phyloP scores from a whole-genome alignment of 768 basidiomycete species.

The Boletus coccyginus region DNA sequence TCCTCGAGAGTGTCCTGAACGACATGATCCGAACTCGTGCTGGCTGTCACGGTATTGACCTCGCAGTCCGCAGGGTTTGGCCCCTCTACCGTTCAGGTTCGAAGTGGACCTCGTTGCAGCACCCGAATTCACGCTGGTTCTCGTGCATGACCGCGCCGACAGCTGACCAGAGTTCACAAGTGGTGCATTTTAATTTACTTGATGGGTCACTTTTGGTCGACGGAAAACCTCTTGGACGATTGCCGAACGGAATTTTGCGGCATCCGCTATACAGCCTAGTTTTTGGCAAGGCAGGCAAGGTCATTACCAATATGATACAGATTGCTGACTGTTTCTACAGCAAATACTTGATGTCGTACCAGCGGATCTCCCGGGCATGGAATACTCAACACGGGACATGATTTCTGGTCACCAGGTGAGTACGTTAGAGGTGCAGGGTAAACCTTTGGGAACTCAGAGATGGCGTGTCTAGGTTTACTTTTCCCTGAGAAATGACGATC shows the following conservation, averaged over 20 bases:
- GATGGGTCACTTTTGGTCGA: constrained; percentile 24
- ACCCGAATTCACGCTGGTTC: constrained; percentile 19
- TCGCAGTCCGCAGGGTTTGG: constrained; percentile 28
- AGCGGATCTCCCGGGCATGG: constrained; percentile 21
- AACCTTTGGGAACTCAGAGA: background rate
- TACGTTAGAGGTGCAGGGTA: background rate
- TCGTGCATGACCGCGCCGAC: constrained; percentile 8
- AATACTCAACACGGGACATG: constrained; percentile 17
- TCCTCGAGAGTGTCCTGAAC: constrained; percentile 22
- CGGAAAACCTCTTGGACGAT: constrained; percentile 30
- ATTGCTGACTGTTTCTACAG: background rate
- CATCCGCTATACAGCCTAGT: constrained; percentile 24
- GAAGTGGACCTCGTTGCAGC: constrained; percentile 21
- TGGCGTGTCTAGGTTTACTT: constrained; percentile 23
- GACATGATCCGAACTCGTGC: background rate
- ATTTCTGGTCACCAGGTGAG: constrained; percentile 21
- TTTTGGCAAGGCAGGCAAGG: constrained; percentile 34
- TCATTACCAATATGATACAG: accelerated
- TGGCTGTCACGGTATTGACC: constrained; percentile 11
- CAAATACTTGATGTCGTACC: constrained; percentile 17
- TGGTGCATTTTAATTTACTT: constrained; percentile 41
- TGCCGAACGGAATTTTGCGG: constrained; percentile 32
- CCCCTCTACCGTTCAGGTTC: constrained; percentile 23
- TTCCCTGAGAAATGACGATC: constrained; percentile 10
- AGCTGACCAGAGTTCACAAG: constrained; percentile 16